Evolutionary conservation across 495 filamentous ascomycete genomes (phyloP), one percentile per base, ranked within the genome.

Genomic region (Trichocladium uniseriatum): DNA sequence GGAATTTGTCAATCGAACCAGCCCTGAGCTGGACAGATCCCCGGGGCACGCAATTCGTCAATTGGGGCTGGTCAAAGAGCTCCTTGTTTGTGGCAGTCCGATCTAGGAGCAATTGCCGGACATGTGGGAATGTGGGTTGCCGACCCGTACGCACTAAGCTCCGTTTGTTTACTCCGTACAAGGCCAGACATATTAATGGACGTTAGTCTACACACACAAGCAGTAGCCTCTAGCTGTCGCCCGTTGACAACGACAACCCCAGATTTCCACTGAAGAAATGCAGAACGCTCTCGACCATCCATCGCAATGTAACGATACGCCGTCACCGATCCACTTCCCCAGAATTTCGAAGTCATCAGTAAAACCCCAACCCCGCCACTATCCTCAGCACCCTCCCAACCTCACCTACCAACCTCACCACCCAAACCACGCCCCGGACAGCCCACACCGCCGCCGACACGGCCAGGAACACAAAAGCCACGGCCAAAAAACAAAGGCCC

Each of bases 401-500:
- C 31, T 16, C 36, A 13, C 43, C 45, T 9, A 49, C 19, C 36
- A 54, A 14, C 16, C 40, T 22, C 16, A 49, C 40, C 18, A 52
- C 11, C 29, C 50, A 50, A 47, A 58, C 27, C 19, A 54, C n/a
- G 2, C 48, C 48, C 53, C 53, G 50, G 38, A 55, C 28, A 6
- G 40, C 15, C 59, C 57, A 63, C 42, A 50, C 43, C 8, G 38
- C 52, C 5, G 22, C 49, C 35, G 47, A 28, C 16, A 46, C 20
- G 0, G 28, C 52, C 9, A 57, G 11, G 21, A 64, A 45, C 16
- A 58, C 24, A 45, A 63, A 58, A 38, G 59, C 20, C 14, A 42
- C 18, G 1, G 62, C 62, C 34, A 66, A 45, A 6, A 59, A 28
- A 32, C 51, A 58, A 11, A 61, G 22, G 2, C 37, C 49, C 21